These are phyloP conservation scores for Neurospora intermedia DNA, from an alignment of 495 filamentous ascomycete genomes.

Conservation along the genomic window DNA sequence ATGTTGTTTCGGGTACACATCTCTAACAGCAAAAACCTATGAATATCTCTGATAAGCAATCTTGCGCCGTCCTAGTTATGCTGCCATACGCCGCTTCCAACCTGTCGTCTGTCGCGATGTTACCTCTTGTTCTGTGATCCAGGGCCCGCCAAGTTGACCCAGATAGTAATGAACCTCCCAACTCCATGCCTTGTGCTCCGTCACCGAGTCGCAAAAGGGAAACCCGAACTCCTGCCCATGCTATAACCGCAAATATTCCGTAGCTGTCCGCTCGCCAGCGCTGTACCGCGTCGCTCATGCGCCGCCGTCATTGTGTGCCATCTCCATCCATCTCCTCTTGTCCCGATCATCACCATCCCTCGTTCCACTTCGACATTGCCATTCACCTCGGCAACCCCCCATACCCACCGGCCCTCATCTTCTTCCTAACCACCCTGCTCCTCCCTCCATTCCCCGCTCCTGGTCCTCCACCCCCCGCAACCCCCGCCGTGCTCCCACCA, in stretches of 20 bases:
- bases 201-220: background rate
- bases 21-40: background rate
- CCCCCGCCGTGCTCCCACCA: conserved; percentile 11
- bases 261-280: background rate
- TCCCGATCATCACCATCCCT: background rate
- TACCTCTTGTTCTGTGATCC: background rate
- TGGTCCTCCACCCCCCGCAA: background rate
- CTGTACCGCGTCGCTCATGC: background rate
- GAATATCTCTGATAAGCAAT: background rate
- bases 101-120: background rate
- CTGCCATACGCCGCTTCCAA: background rate
- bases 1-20: background rate
- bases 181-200: background rate
- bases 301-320: background rate
- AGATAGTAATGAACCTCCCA: background rate
- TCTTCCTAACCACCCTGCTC: conserved; percentile 1
- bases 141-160: background rate
- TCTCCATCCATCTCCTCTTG: background rate
- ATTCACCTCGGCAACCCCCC: conserved; percentile 38
- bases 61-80: background rate
- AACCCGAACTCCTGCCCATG: background rate
- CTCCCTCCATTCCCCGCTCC: conserved; percentile 5
- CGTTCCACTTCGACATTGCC: background rate
- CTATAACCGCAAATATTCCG: background rate
- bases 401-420: conserved; percentile 7